These are phyloP conservation scores for Naganishia randhawae DNA, from an alignment of 768 basidiomycete genomes.

Conservation along the genomic window DNA sequence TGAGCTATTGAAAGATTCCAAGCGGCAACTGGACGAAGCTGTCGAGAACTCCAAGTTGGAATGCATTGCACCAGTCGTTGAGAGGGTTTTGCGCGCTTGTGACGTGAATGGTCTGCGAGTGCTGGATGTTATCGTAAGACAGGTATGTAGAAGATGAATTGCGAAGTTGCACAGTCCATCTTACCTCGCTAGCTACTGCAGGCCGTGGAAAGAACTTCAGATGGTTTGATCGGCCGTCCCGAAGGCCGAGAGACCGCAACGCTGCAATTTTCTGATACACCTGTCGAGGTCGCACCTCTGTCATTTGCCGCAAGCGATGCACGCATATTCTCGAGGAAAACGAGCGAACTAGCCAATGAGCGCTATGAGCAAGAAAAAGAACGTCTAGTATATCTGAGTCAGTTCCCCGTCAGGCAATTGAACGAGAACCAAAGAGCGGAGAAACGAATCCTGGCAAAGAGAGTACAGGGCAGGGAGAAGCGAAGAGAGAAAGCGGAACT, in stretches of 20 bases:
- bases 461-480: neutral
- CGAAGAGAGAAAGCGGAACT: neutral
- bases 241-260: neutral
- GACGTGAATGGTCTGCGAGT: slow-evolving; percentile 2
- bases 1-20: neutral
- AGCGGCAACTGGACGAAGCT: neutral
- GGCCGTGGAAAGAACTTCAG: neutral
- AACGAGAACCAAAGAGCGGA: neutral
- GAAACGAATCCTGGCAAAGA: neutral
- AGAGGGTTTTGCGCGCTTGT: neutral
- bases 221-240: neutral
- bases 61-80: neutral
- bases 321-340: neutral
- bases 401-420: neutral
- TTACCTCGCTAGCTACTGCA: neutral
- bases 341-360: neutral
- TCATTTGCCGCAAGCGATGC: neutral
- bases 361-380: neutral
- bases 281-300: neutral
- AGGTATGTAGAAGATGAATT: neutral
- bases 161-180: neutral
- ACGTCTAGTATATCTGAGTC: neutral
- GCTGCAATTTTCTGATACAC: too few relatives aligned
- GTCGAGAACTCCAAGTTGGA: neutral
- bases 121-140: slow-evolving; percentile 2